phyloP scores from a whole-genome alignment of 495 filamentous ascomycete species.

The Immersiella caudata region DNA sequence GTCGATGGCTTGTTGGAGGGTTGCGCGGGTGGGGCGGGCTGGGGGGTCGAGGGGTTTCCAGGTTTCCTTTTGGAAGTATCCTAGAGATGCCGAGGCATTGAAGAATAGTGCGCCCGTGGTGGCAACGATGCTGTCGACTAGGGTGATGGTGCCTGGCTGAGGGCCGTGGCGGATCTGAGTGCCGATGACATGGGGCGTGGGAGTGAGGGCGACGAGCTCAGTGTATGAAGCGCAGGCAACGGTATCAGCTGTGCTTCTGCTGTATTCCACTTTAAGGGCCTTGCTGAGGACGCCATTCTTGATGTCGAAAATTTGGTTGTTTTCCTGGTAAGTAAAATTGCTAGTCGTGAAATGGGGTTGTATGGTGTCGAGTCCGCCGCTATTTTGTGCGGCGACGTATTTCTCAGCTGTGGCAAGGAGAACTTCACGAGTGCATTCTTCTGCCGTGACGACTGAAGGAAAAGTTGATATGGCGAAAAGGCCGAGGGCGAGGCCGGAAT shows the following conservation, averaged over 20 bases:
- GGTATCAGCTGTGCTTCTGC: slow-evolving; percentile 45
- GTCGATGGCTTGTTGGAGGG: slow-evolving; percentile 49
- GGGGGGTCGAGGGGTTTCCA: slow-evolving; percentile 40
- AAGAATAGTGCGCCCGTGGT: slow-evolving; percentile 54
- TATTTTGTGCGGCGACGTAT: slow-evolving; percentile 41
- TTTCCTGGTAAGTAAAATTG: slow-evolving; percentile 48
- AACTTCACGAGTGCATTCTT: slow-evolving; percentile 44
- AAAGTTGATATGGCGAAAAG: background rate
- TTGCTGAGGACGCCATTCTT: slow-evolving; percentile 38
- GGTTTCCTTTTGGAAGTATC: slow-evolving; percentile 46
- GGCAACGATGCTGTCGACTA: slow-evolving; percentile 51
- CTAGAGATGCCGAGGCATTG: slow-evolving; percentile 46
- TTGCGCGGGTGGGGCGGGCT: slow-evolving; percentile 37
- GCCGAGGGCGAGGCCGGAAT: background rate
- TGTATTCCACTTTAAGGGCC: slow-evolving; percentile 42
- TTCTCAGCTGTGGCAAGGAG: slow-evolving; percentile 42
- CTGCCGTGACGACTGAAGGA: slow-evolving; percentile 21
- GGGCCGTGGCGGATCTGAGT: slow-evolving; percentile 48
- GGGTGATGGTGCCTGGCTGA: slow-evolving; percentile 40
- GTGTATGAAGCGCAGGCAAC: slow-evolving; percentile 50
- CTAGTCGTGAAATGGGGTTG: slow-evolving; percentile 25
- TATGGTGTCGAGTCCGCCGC: slow-evolving; percentile 35
- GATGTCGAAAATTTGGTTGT: slow-evolving; percentile 44
- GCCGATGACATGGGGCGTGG: slow-evolving; percentile 47
- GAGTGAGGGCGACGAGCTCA: slow-evolving; percentile 37